These are phyloP conservation scores for Monascus purpureus DNA, from an alignment of 495 filamentous ascomycete species.

Conservation along the genomic window DNA sequence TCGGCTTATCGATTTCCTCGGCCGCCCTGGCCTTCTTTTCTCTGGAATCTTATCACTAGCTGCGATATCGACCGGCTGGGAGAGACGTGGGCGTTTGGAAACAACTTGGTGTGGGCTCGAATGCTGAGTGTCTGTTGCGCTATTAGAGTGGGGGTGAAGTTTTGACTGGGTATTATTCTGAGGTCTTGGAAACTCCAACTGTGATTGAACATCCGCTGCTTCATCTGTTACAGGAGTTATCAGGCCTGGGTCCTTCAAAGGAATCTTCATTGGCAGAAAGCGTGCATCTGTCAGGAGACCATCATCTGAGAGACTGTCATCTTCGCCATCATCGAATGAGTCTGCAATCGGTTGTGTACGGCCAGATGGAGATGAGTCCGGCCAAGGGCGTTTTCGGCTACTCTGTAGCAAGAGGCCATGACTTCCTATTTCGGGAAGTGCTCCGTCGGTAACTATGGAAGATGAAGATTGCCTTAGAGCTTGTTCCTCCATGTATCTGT, in stretches of 20 bases:
- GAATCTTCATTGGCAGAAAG: conserved; percentile 12
- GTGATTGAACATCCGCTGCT: conserved; percentile 2
- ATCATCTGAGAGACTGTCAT: conserved; percentile 16
- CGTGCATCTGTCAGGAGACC: conserved; percentile 10
- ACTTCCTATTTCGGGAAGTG: conserved; percentile 22
- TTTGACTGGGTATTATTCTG: conserved; percentile 8
- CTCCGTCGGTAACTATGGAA: conserved; percentile 3
- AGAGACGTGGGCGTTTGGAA: conserved; percentile 21
- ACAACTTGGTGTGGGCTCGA: conserved; percentile 7
- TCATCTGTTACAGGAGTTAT: neutral
- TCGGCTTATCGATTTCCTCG: conserved; percentile 18
- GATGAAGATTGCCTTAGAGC: conserved; percentile 4
- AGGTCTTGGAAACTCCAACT: conserved; percentile 4
- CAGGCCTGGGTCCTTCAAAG: conserved; percentile 11
- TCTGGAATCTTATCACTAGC: conserved; percentile 3
- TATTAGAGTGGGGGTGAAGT: conserved; percentile 4
- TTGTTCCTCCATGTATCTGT: conserved; percentile 23
- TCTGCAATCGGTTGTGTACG: conserved; percentile 17
- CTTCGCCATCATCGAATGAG: conserved; percentile 22
- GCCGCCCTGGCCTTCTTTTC: conserved; percentile 15
- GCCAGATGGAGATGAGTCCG: conserved; percentile 17
- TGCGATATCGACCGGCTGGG: conserved; percentile 2
- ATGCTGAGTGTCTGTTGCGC: conserved; percentile 1
- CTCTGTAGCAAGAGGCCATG: conserved; percentile 24
- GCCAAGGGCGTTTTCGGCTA: conserved; percentile 22